Evolutionary conservation across 768 basidiomycete genomes (phyloP).

Genomic region (Mycena venus): DNA sequence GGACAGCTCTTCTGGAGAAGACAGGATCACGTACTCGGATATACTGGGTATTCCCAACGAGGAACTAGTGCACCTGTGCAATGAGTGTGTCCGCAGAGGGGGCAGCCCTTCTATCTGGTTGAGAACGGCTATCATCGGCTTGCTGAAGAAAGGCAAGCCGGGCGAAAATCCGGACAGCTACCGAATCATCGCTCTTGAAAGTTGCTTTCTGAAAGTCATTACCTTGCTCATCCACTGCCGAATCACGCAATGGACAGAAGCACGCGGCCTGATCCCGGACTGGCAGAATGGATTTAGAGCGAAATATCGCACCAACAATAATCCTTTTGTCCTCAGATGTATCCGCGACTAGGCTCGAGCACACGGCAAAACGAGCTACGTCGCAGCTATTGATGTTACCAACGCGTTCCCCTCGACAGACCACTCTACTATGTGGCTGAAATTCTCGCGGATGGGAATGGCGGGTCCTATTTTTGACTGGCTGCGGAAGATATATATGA

Average conservation of each 20-base stretch:
- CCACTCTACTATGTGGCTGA: constrained; percentile 36
- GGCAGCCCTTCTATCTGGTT: constrained; percentile 15
- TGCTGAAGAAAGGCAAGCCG: too few species aligned
- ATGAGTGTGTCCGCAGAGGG: constrained; percentile 21
- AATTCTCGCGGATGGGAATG: too few species aligned
- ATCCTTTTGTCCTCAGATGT: constrained; percentile 36
- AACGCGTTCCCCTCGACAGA: constrained; percentile 46
- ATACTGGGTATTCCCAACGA: neutral
- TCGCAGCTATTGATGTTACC: constrained; percentile 33
- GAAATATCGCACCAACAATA: too few species aligned
- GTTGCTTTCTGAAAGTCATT: too few species aligned
- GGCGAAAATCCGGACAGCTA: too few species aligned
- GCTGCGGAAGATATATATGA: constrained; percentile 26
- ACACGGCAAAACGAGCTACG: constrained; percentile 25
- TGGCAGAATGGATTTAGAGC: too few species aligned
- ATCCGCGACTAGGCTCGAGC: constrained; percentile 28
- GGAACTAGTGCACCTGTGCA: neutral
- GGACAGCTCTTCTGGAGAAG: constrained; percentile 7
- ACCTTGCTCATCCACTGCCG: too few species aligned
- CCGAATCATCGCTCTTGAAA: too few species aligned
- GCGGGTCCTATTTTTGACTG: constrained; percentile 35
- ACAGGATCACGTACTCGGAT: neutral
- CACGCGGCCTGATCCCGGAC: too few species aligned
- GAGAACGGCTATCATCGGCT: too few species aligned
- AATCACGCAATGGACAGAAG: too few species aligned